phyloP scores from a whole-genome alignment of 805 yeast species.

The Barnettozyma siamensis region DNA sequence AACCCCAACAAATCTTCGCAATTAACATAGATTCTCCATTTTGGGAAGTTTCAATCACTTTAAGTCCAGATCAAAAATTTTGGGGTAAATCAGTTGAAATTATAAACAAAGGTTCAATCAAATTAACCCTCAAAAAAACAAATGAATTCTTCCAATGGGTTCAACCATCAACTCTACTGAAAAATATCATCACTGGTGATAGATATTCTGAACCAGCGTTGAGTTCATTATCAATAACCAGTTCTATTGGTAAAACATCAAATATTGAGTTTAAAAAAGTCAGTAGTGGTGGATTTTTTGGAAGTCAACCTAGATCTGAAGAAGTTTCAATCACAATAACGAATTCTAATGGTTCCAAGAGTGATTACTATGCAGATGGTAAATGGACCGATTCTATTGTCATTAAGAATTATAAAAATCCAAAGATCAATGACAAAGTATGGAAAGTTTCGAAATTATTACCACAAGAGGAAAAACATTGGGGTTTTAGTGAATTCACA shows the following conservation, averaged over 20 bases:
- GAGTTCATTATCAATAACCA: slow-evolving; percentile 57
- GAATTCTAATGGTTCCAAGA: slow-evolving; percentile 16
- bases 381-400: slow-evolving; percentile 76
- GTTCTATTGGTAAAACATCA: slow-evolving; percentile 66
- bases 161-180: slow-evolving; percentile 76
- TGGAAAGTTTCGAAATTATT: slow-evolving; percentile 74
- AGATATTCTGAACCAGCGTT: slow-evolving; percentile 79
- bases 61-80: slow-evolving; percentile 77
- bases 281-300: slow-evolving; percentile 70
- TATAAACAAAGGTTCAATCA: slow-evolving; percentile 64
- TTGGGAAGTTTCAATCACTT: slow-evolving; percentile 67
- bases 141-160: slow-evolving; percentile 74
- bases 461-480: slow-evolving; percentile 52
- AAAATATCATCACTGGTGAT: slow-evolving; percentile 92
- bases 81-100: slow-evolving; percentile 95
- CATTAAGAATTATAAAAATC: slow-evolving; percentile 27
- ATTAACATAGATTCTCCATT: slow-evolving; percentile 61
- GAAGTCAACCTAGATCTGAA: slow-evolving; percentile 72
- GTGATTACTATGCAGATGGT: slow-evolving; percentile 39
- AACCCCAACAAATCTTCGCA: slow-evolving; percentile 83
- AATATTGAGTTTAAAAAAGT: slow-evolving; percentile 58
- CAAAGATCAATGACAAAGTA: slow-evolving; percentile 33
- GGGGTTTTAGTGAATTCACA: slow-evolving; percentile 82
- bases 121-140: slow-evolving; percentile 47
- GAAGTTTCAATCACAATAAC: slow-evolving; percentile 38